phyloP scores from a whole-genome alignment of 108 stramenopile species.

The Skeletonema grethae region DNA sequence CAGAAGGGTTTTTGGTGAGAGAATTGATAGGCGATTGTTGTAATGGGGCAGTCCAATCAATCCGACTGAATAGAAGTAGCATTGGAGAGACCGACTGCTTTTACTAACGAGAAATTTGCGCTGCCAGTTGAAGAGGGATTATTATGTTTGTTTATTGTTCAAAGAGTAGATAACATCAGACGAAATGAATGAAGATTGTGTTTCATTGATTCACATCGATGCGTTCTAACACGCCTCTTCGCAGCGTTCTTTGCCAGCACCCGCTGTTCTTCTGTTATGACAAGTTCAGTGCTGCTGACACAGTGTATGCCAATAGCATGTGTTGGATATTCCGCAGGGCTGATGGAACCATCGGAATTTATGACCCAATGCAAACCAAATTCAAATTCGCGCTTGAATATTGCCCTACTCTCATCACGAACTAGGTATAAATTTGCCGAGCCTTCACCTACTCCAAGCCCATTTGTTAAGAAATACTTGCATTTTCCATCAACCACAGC shows the following conservation, averaged over 20 bases:
- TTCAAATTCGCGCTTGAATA: not conserved
- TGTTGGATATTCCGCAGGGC: not conserved
- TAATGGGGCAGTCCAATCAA: too few species aligned
- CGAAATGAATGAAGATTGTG: not conserved
- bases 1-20: too few species aligned
- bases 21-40: too few species aligned
- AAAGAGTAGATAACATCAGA: not conserved
- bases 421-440: not conserved
- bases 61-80: too few species aligned
- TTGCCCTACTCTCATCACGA: not conserved
- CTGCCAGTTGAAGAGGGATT: too few species aligned
- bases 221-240: not conserved
- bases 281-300: not conserved
- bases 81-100: too few species aligned
- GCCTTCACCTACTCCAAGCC: not conserved
- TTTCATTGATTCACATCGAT: not conserved
- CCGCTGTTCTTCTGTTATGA: not conserved
- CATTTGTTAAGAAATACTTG: not conserved
- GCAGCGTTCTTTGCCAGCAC: not conserved
- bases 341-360: not conserved
- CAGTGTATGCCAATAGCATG: not conserved
- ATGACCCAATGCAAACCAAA: constrained; percentile 1
- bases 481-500: not conserved
- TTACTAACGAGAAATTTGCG: too few species aligned
- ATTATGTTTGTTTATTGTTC: not conserved